Base-by-base conservation (phyloP, 164 flowering plant species). In the Aristolochia californica region DNA sequence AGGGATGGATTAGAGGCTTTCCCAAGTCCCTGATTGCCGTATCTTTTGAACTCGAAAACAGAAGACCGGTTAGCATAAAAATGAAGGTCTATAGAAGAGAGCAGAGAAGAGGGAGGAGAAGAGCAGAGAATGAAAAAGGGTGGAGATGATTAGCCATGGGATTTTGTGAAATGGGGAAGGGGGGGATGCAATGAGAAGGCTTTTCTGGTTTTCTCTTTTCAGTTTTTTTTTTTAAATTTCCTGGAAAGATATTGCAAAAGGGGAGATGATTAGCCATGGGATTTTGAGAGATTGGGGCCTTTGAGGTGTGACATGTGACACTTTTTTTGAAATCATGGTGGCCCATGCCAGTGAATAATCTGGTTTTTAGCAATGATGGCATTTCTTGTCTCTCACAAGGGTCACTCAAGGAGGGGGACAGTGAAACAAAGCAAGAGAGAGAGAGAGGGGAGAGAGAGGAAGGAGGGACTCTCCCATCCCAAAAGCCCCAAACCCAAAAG, bases 331-430 rank as follows among this genome's bases (percentile, higher is more conserved):
- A 73, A 66, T 73, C 72, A 70, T 73, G 74, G 76, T 80, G 80
- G 76, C 72, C 81, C 74, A 70, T 74, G 79, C 79, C 81, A 75
- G 83, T 62, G 70, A 75, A 70, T 70, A 66, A 74, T 75, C 72
- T 75, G 72, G 74, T 71, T 57, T 76, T 68, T 70, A 51, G 81
- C 72, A 75, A 77, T 77, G 70, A 80, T 80, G 77, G 60, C 48
- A 21, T 69, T 55, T 53, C 62, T 56, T 43, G 30, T 60, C 62
- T 56, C 52, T 9, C 58, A 22, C 40, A 34, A 20, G 21, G 61
- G 50, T 24, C 26, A 44, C 40, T 38, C 52, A 54, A 45, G 58
- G 58, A 25, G 56, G 52, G 23, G 43, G 53, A 48, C 11, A 43
- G 17, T n/a, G 30, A 21, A 45, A 14, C 28, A 30, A 69, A 69